Conservation (phyloP, 1,139 yeast species). For the Zygoascus sp. region DNA sequence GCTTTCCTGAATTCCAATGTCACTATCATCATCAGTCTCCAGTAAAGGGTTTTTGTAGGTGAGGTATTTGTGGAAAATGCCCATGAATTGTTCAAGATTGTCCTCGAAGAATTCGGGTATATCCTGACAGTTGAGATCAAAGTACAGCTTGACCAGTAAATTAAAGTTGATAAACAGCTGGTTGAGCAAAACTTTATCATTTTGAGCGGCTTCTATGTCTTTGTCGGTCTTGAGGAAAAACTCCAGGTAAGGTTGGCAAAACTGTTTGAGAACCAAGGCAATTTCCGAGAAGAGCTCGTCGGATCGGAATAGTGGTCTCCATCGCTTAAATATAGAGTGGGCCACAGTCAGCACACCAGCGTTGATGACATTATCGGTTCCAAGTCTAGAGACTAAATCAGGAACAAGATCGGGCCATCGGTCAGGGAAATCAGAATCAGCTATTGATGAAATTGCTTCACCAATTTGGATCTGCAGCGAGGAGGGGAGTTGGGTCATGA, state of each 20-base stretch:
- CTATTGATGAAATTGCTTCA: constrained; percentile 86
- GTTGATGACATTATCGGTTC: constrained; percentile 65
- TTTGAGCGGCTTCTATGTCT: constrained; percentile 49
- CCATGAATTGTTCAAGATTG: constrained; percentile 72
- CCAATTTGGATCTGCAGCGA: constrained; percentile 84
- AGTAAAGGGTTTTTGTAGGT: constrained; percentile 52
- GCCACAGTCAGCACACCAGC: constrained; percentile 88
- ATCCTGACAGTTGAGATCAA: constrained; percentile 95
- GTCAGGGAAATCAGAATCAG: constrained; percentile 93
- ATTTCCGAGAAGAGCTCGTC: constrained; percentile 88
- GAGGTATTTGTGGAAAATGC: constrained; percentile 74
- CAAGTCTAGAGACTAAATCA: constrained; percentile 59
- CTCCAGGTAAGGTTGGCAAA: constrained; percentile 73
- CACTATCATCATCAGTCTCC: constrained; percentile 61
- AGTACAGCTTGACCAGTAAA: constrained; percentile 72
- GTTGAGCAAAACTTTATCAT: constrained; percentile 45
- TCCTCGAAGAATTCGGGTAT: constrained; percentile 98
- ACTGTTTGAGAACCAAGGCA: constrained; percentile 77
- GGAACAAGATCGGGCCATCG: constrained; percentile 80
- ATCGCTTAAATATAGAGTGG: constrained; percentile 90
- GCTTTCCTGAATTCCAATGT: constrained; percentile 63
- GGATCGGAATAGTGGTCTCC: constrained; percentile 92
- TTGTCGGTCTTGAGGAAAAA: constrained; percentile 64
- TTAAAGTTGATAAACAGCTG: constrained; percentile 65
- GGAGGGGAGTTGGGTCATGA: constrained; percentile 79